Base-by-base conservation (phyloP, 2,329 filamentous ascomycete genomes). In the Pseudogymnoascus sp. region DNA sequence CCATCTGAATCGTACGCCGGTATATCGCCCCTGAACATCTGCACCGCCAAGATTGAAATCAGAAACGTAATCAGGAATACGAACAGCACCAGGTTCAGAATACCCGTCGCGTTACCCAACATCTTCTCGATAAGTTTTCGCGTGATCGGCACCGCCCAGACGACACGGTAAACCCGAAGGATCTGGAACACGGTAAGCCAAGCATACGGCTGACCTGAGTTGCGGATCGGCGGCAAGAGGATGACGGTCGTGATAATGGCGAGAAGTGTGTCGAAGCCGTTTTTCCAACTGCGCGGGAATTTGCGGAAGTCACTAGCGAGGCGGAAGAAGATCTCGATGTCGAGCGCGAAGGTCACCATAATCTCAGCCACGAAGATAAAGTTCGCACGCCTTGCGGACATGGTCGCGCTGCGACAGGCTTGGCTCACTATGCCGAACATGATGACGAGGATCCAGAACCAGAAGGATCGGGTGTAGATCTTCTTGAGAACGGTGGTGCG, bases 171-270 rank as follows among this genome's bases (percentile, higher is more conserved):
- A 21, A 90, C 88, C 70, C 96, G 86, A 63, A 97, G 75, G 61
- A 99, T 93, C 76, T 99, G 95, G 70, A 99, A 99, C 35, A 96
- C 80, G 0, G 91, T 93, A 60, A 99, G 81, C 87, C 93, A 97
- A 23, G 87, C 88, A 73, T 97, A 99, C 2, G 83, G 75, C 63
- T 85, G 83, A 1, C 87, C 86, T 9, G 88, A 88, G 63, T 86
- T 77, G 61, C 83, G 89, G 67, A 99, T 93, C 0, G 83, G 81
- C 0, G 96, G 95, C 6, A 97, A 81, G 65, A 96, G 84, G 58
- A 97, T 97, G 69, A 96, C 77, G 2, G 87, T 86, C 0, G 93
- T 97, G 63, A 91, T 83, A 21, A 97, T 76, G 7, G 89, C 93
- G 62, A 99, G 83, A 9, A 80, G 78, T 1, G 97, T 79, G 73